A percentile compares a stretch with the other conserved stretches of the same genome.
These are phyloP conservation scores for Arthrinium phaeospermum DNA, from an alignment of 2,329 filamentous ascomycete genomes.

Conservation along the genomic window DNA sequence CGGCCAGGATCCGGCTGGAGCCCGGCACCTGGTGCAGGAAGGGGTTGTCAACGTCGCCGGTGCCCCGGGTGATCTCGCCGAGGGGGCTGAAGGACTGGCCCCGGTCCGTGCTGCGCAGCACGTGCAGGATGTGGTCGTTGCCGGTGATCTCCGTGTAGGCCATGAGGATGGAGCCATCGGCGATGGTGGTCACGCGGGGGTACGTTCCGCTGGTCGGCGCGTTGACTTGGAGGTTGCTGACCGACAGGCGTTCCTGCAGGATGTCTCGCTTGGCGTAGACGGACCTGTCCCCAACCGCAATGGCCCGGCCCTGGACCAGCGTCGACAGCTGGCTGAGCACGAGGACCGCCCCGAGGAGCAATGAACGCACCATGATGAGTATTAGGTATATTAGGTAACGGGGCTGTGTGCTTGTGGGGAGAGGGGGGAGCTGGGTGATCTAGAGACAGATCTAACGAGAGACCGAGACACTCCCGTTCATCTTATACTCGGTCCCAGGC, in stretches of 20 bases:
- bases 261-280: background rate
- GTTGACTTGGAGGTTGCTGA: constrained; percentile 1
- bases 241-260: background rate
- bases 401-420: background rate
- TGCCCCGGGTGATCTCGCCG: constrained; percentile 42
- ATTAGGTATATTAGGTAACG: background rate
- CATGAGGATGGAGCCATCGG: constrained; percentile 46
- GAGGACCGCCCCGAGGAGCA: background rate
- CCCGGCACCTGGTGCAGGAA: constrained; percentile 44
- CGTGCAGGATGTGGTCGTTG: constrained; percentile 36
- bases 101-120: constrained; percentile 44
- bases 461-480: background rate
- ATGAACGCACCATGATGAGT: background rate
- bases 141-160: constrained; percentile 42
- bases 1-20: constrained; percentile 40
- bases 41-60: constrained; percentile 47
- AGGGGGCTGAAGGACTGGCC: constrained; percentile 42
- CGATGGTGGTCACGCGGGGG: constrained; percentile 44
- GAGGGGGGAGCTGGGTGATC: background rate
- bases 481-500: background rate
- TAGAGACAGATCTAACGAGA: background rate
- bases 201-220: constrained; percentile 40
- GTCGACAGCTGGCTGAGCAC: background rate
- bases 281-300: background rate
- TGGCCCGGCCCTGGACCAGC: background rate